phyloP scores from a whole-genome alignment of 768 basidiomycete species.

The Fomitopsis pulvina region DNA sequence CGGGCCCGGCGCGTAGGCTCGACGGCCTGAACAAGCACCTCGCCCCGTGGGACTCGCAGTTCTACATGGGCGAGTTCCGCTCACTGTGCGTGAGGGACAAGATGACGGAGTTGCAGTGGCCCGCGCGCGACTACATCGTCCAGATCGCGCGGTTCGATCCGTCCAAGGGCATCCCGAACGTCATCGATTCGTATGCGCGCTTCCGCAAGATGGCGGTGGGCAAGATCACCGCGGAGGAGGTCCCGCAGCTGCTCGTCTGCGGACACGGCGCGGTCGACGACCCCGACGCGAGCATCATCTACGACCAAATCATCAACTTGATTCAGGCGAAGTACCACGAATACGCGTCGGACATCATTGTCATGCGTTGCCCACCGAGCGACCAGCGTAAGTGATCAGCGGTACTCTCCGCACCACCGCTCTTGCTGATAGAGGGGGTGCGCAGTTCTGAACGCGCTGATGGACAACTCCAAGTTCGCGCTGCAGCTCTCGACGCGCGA shows the following conservation, averaged over 20 bases:
- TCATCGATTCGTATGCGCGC: conserved; percentile 81
- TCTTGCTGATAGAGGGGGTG: conserved; percentile 8
- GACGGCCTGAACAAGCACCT: conserved; percentile 95
- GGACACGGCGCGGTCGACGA: conserved; percentile 95
- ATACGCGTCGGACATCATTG: conserved; percentile 35
- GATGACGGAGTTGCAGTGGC: conserved; percentile 77
- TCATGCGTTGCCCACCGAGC: conserved; percentile 68
- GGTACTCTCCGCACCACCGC: background rate
- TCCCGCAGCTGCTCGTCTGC: conserved; percentile 74
- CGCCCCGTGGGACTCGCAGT: conserved; percentile 73
- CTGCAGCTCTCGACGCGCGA: conserved; percentile 90
- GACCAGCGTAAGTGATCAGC: conserved; percentile 58
- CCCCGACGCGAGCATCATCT: conserved; percentile 90
- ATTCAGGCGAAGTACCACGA: conserved; percentile 32
- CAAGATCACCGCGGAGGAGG: conserved; percentile 40
- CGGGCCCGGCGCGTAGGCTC: conserved; percentile 40
- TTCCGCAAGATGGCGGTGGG: conserved; percentile 63
- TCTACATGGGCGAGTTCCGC: conserved; percentile 87
- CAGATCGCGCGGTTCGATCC: conserved; percentile 97
- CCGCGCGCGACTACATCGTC: conserved; percentile 75
- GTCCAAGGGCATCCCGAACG: conserved; percentile 74
- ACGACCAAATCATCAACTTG: conserved; percentile 67
- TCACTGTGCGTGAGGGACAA: conserved; percentile 70
- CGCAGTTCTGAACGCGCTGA: conserved; percentile 76
- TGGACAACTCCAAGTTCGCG: conserved; percentile 86